Evolutionary conservation across 1,284 basidiomycete species (phyloP).

Genomic region (Xerocomus tenax): DNA sequence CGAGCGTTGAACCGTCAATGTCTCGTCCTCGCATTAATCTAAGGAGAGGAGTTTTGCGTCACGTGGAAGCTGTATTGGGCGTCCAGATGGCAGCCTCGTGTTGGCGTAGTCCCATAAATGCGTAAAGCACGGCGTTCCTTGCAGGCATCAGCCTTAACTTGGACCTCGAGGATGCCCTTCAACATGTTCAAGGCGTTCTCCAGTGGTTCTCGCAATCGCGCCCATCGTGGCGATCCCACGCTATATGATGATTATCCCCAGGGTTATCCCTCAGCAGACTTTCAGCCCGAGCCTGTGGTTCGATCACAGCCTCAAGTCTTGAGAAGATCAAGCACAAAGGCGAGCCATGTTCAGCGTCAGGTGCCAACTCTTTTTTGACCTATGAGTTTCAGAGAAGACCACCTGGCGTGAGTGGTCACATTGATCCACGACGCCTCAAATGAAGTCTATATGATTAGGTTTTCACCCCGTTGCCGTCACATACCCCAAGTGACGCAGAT

Average conservation of each 20-base stretch:
- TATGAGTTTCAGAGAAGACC: constrained; percentile 24
- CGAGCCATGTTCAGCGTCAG: constrained; percentile 9
- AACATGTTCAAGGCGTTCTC: constrained; percentile 34
- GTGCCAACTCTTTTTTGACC: constrained; percentile 12
- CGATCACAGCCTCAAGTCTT: constrained; percentile 23
- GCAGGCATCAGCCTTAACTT: constrained; percentile 14
- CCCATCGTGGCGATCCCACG: constrained; percentile 22
- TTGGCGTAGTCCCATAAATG: constrained; percentile 24
- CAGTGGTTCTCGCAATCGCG: constrained; percentile 29
- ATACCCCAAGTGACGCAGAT: constrained; percentile 28
- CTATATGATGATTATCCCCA: constrained; percentile 27
- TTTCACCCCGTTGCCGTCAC: constrained; percentile 30
- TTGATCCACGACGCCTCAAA: constrained; percentile 8
- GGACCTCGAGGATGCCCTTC: constrained; percentile 30
- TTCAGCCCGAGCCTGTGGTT: constrained; percentile 21
- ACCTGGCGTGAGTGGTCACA: constrained; percentile 23
- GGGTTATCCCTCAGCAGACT: constrained; percentile 26
- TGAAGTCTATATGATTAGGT: constrained; percentile 15
- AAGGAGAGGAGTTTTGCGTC: neutral
- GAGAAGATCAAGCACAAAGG: constrained; percentile 28
- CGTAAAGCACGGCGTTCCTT: constrained; percentile 10
- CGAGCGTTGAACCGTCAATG: neutral
- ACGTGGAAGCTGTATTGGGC: neutral
- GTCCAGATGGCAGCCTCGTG: constrained; percentile 24
- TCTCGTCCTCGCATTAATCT: constrained; percentile 14